Percentiles rank a stretch among this genome's conserved stretches.
Evolutionary conservation across 208 protist species (phyloP).

Genomic region (Lotmaria passim): DNA sequence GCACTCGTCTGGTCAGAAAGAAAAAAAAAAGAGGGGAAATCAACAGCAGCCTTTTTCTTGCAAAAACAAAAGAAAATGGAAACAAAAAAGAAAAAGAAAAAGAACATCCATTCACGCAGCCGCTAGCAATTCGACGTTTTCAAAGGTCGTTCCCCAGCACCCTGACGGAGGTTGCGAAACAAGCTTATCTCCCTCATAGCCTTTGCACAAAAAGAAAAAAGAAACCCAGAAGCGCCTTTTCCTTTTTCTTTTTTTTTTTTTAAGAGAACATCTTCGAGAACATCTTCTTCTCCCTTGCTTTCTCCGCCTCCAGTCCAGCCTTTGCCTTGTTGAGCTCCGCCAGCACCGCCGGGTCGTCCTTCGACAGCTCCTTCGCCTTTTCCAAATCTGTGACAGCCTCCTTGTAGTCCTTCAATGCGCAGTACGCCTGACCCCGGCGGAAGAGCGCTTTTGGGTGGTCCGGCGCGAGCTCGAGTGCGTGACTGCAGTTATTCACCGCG

Average conservation of each 20-base stretch:
- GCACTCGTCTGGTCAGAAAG: no score
- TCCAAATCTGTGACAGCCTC: constrained; percentile 59
- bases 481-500: constrained; percentile 71
- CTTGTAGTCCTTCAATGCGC: constrained; percentile 53
- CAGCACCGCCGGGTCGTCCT: constrained; percentile 51
- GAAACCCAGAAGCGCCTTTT: background rate
- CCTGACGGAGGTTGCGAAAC: no score
- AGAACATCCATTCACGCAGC: background rate
- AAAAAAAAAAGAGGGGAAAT: background rate
- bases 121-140: no score
- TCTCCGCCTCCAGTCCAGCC: constrained; percentile 38
- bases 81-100: background rate
- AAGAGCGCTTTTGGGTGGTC: constrained; percentile 73
- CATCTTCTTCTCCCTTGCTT: constrained; percentile 70
- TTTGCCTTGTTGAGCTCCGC: constrained; percentile 51
- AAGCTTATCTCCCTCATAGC: no score
- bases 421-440: constrained; percentile 67
- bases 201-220: background rate
- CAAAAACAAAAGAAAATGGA: background rate
- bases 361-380: constrained; percentile 41
- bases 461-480: constrained; percentile 54
- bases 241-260: background rate
- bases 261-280: constrained; percentile 74
- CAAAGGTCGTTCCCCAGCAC: no score
- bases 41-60: background rate